These are phyloP conservation scores for Tetrahymena elliotti DNA, from an alignment of 73 alveolate species.

Conservation along the genomic window DNA sequence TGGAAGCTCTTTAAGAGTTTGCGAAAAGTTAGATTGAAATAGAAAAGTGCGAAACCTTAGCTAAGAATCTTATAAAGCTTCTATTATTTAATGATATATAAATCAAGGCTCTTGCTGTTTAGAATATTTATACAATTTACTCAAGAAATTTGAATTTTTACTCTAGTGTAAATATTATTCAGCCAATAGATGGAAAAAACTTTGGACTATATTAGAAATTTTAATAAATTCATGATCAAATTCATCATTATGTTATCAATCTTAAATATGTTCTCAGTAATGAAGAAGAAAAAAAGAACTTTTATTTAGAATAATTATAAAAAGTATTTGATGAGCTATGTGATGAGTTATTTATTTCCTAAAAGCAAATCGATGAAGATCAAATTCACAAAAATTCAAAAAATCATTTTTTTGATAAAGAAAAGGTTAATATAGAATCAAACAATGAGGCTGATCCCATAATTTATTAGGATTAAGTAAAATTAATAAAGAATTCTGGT, in stretches of 20 bases:
- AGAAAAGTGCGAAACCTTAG: not conserved
- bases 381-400: not conserved
- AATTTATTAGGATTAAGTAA: not conserved
- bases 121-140: not conserved
- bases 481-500: not conserved
- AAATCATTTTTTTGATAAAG: not conserved
- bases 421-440: not conserved
- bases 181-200: not conserved
- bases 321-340: not conserved
- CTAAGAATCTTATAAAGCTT: not conserved
- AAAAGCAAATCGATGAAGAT: not conserved
- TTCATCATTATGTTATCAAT: not conserved
- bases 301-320: not conserved
- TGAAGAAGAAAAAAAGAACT: not conserved
- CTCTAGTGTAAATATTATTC: not conserved
- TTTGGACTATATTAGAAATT: not conserved
- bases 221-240: not conserved
- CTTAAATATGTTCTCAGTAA: not conserved
- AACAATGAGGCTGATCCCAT: not conserved
- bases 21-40: not conserved
- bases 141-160: not conserved
- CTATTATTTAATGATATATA: not conserved
- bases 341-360: not conserved
- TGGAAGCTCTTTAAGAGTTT: not conserved
- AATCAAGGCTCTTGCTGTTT: not conserved